phyloP scores from a whole-genome alignment of 805 yeast genomes.

The Jamesozyma gamospora region DNA sequence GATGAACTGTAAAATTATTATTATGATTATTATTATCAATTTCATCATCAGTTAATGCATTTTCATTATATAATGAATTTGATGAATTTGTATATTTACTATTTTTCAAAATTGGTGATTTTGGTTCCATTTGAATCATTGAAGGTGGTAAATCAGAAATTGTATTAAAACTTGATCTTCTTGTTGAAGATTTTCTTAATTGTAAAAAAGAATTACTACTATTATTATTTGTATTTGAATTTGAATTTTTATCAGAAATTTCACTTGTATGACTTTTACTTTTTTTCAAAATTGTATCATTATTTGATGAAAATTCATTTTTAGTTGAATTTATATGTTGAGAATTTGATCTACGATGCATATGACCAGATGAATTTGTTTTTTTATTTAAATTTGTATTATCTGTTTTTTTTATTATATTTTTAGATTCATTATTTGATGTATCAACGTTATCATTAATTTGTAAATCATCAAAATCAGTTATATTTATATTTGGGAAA shows the following conservation, averaged over 20 bases:
- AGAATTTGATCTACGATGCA: slow-evolving; percentile 6
- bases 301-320: not conserved
- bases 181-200: slow-evolving; percentile 8
- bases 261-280: not conserved
- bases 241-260: not conserved
- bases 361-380: not conserved
- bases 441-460: not conserved
- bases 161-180: slow-evolving; percentile 26
- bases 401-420: too few species aligned
- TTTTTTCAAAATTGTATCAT: not conserved
- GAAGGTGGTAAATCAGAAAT: slow-evolving; percentile 47
- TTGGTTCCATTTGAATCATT: slow-evolving; percentile 62
- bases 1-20: slow-evolving; percentile 1
- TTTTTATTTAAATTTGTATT: not conserved
- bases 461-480: not conserved
- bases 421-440: slow-evolving; percentile 2
- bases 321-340: slow-evolving; percentile 1
- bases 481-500: slow-evolving; percentile 6
- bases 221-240: slow-evolving; percentile 1
- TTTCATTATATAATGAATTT: slow-evolving; percentile 20
- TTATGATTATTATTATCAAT: slow-evolving; percentile 13
- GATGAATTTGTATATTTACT: slow-evolving; percentile 12
- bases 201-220: not conserved
- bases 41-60: slow-evolving; percentile 27
- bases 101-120: slow-evolving; percentile 57